phyloP scores from a whole-genome alignment of 148 eudicot genomes.

The Drosera capensis region DNA sequence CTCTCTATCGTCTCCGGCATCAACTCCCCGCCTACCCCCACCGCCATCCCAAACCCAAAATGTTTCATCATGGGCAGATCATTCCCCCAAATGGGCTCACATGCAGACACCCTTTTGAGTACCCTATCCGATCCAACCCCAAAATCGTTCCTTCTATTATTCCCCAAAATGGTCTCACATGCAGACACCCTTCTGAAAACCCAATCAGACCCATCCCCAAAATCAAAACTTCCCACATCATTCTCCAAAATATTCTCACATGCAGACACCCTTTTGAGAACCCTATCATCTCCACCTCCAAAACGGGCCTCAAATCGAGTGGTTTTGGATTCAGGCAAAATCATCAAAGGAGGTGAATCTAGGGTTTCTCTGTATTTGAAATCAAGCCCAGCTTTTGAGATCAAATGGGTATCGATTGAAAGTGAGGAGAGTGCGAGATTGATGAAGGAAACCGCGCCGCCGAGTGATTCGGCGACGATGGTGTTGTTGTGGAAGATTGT shows the following conservation, averaged over 20 bases:
- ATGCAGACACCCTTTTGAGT: conserved; percentile 47
- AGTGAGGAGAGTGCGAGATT: conserved; percentile 43
- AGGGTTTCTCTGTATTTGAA: conserved; percentile 31
- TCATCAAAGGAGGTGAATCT: conserved; percentile 26
- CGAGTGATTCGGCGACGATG: conserved; percentile 51
- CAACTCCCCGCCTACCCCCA: conserved; percentile 85
- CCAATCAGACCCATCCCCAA: no score
- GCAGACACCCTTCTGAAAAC: conserved; percentile 2
- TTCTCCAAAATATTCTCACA: no score
- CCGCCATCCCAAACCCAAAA: conserved; percentile 69
- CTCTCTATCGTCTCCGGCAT: conserved; percentile 52
- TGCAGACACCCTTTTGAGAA: conserved; percentile 3
- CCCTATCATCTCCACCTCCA: conserved; percentile 18
- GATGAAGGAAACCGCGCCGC: conserved; percentile 91
- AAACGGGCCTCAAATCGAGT: conserved; percentile 83
- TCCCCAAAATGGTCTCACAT: no score
- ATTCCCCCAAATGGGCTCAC: conserved; percentile 45
- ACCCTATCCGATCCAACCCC: conserved; percentile 55
- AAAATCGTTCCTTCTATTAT: no score
- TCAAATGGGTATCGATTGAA: conserved; percentile 17
- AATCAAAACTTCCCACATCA: no score
- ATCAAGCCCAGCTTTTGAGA: conserved; percentile 74
- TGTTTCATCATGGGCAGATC: conserved; percentile 30
- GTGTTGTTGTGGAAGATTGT: conserved; percentile 43
- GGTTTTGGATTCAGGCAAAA: conserved; percentile 28